Evolutionary conservation across 108 stramenopile species (phyloP).

Genomic region (Fistulifera solaris): DNA sequence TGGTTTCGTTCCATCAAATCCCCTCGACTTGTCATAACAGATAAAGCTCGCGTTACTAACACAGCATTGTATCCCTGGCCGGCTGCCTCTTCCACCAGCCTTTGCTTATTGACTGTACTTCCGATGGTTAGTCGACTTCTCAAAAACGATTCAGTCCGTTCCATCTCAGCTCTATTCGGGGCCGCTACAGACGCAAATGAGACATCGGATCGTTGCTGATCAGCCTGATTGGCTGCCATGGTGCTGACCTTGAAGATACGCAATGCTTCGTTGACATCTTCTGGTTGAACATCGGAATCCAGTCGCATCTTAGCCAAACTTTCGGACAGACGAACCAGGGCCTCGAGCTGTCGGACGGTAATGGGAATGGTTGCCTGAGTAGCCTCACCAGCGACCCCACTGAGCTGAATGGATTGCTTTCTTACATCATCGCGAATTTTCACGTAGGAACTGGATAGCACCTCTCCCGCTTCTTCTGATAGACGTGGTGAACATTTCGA

Average conservation of each 20-base stretch:
- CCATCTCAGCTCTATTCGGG: conserved; percentile 51
- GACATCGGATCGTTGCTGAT: conserved; percentile 25
- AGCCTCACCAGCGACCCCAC: conserved; percentile 13
- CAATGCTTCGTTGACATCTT: conserved; percentile 97
- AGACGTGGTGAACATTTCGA: conserved; percentile 84
- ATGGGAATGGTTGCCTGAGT: conserved; percentile 87
- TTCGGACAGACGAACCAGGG: conserved; percentile 94
- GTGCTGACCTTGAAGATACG: conserved; percentile 97
- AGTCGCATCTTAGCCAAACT: conserved; percentile 96
- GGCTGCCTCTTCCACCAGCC: conserved; percentile 76
- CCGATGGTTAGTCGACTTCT: conserved; percentile 62
- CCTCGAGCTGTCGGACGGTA: conserved; percentile 99
- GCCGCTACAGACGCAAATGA: conserved; percentile 6
- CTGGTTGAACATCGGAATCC: conserved; percentile 77
- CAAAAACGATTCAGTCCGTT: conserved; percentile 72
- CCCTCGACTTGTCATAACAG: conserved; percentile 63
- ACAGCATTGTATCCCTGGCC: conserved; percentile 77
- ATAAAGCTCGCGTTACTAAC: conserved; percentile 57
- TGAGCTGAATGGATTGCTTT: conserved; percentile 22
- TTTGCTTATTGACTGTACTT: conserved; percentile 72
- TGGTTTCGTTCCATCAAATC: conserved; percentile 79
- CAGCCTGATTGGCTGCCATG: conserved; percentile 86
- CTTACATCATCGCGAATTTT: conserved; percentile 90
- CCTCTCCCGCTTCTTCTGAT: conserved; percentile 80
- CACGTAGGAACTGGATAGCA: conserved; percentile 87